Percentiles rank a stretch among this genome's conserved stretches.
Evolutionary conservation across 257 asterid species (phyloP).

Genomic region (Nicotiana obtusifolia): DNA sequence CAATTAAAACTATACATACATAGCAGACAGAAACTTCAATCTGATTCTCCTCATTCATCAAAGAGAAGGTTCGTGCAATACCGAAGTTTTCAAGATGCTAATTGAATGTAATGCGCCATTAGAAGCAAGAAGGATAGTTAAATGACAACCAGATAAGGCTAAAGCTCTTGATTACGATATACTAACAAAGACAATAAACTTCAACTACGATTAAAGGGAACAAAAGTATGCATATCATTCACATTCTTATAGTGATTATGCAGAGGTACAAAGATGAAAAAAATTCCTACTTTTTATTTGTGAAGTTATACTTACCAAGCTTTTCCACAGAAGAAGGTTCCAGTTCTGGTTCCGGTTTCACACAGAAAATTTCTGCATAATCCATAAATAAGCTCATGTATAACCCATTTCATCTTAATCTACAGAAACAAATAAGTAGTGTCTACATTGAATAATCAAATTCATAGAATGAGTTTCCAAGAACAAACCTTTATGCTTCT

Average conservation of each 20-base stretch:
- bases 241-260: not conserved
- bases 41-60: not conserved
- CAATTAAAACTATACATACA: not conserved
- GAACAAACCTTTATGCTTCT: constrained; percentile 72
- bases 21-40: not conserved
- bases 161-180: not conserved
- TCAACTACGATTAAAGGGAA: not conserved
- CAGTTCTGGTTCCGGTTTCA: constrained; percentile 34
- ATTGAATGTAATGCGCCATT: not conserved
- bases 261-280: not conserved
- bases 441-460: not conserved
- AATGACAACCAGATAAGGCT: not conserved
- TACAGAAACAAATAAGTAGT: not conserved
- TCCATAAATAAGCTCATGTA: constrained; percentile 12
- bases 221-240: not conserved
- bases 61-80: not conserved
- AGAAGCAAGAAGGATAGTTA: not conserved
- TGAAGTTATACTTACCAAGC: constrained; percentile 20
- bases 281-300: not conserved
- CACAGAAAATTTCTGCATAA: constrained; percentile 64
- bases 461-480: not conserved
- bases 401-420: not conserved
- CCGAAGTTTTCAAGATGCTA: too few relatives aligned
- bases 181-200: not conserved
- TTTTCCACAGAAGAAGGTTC: constrained; percentile 26